Evolutionary conservation across 345 rosid genomes (phyloP).

Genomic region (Moricandia moricandioides): DNA sequence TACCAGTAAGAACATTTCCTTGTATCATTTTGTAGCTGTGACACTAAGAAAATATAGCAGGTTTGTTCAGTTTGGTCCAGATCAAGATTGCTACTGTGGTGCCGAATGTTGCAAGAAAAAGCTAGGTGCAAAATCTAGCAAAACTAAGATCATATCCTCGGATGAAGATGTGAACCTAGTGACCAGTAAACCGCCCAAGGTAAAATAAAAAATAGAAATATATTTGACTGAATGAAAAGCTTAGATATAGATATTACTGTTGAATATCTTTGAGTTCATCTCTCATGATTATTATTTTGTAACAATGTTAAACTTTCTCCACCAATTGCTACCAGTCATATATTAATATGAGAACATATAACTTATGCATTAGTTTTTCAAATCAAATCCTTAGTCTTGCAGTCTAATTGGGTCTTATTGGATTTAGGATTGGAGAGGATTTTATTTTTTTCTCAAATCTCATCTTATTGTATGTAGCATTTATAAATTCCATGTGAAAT

Average conservation of each 20-base stretch:
- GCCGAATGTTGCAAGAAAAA: slow-evolving; percentile 66
- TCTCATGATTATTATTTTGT: background rate
- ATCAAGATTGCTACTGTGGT: slow-evolving; percentile 94
- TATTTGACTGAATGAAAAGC: background rate
- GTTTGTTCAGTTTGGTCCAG: slow-evolving; percentile 97
- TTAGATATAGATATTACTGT: background rate
- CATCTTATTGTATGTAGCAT: too few relatives aligned
- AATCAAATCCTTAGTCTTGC: too few relatives aligned
- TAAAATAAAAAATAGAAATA: background rate
- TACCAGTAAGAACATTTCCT: slow-evolving; percentile 67
- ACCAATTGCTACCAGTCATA: background rate
- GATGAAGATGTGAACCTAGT: background rate
- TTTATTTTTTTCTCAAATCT: too few relatives aligned
- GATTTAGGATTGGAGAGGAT: too few relatives aligned
- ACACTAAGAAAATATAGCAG: slow-evolving; percentile 66
- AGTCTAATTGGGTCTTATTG: too few relatives aligned
- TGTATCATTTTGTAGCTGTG: background rate
- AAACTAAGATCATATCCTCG: slow-evolving; percentile 49
- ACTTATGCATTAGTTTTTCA: background rate
- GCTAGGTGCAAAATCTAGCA: slow-evolving; percentile 74
- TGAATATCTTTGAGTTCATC: background rate
- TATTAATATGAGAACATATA: background rate
- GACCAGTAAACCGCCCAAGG: background rate
- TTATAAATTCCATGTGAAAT: too few relatives aligned
- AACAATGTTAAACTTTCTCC: background rate